Evolutionary conservation across 129 eudicot genomes (phyloP), one percentile per base, ranked within the genome.

Genomic region (Flaveria ramosissima): DNA sequence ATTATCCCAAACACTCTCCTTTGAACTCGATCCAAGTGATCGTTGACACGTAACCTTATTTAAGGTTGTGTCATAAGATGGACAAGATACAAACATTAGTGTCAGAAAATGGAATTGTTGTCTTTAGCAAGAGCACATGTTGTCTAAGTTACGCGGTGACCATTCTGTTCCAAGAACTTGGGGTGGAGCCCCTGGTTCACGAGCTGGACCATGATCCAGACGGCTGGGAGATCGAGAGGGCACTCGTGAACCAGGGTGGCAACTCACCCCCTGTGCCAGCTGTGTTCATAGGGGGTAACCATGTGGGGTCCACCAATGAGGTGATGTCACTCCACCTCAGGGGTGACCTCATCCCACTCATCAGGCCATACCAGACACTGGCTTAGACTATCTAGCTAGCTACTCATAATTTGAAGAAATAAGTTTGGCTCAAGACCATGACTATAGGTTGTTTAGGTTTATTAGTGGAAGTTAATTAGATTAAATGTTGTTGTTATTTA

Each of bases 251-350:
- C 79, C 83, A 79, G 78, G 90, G 91, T 23, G 62, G 91, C 88
- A 82, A 46, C 45, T 82, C 86, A 4, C 88, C 90, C 1, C 79
- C 83, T 0, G 79, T 84, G 48, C 96, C 96, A 45, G 91, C 96
- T 16, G 89, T 90, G 9, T 90, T 84, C 85, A 77, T 90, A 46
- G 86, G 85, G 11, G 96, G 93, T 21, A 83, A 86, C 23, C 85
- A 83, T 30, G 74, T 89, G 27, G 97, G 97, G 32, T 92, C 97
- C 68, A 92, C 96, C 79, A 90, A 92, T 16, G 96, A 92, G 82
- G 91, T 92, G 70, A 92, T 92, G 96, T 86, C 96, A 17, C 98
- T 90, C 67, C 98, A 92, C 84, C 93, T 92, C 14, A 88, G 90
- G 50, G 98, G 98, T 26, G 55, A 81, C 50, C 90, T 92, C 27